phyloP scores from a whole-genome alignment of 2,329 filamentous ascomycete species.

The Hawksworthiomyces lignivorus region DNA sequence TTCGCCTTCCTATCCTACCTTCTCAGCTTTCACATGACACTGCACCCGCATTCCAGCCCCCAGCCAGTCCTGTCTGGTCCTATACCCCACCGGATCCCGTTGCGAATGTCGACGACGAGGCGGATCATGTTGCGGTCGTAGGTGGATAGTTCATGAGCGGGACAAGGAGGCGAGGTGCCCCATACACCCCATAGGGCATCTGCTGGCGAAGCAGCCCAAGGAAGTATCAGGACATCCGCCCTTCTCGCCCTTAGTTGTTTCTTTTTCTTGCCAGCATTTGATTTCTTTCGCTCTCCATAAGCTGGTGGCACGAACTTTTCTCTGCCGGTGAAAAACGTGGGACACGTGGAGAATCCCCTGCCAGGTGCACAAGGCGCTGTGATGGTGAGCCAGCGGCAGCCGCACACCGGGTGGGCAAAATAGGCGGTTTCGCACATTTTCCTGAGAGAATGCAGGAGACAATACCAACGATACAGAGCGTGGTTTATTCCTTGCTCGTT shows the following conservation, averaged over 20 bases:
- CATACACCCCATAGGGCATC: too few species aligned
- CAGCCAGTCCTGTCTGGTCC: slow-evolving; percentile 33
- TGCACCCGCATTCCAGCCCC: slow-evolving; percentile 30
- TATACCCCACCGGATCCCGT: slow-evolving; percentile 39
- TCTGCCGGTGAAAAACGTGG: slow-evolving; percentile 30
- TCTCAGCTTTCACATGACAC: slow-evolving; percentile 27
- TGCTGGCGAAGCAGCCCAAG: too few species aligned
- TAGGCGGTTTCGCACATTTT: slow-evolving; percentile 43
- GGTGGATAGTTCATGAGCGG: slow-evolving; percentile 30
- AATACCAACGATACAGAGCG: too few species aligned
- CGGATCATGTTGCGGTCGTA: slow-evolving; percentile 43
- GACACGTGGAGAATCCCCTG: slow-evolving; percentile 43
- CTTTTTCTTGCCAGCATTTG: too few species aligned
- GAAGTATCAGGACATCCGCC: too few species aligned
- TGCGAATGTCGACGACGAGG: slow-evolving; percentile 36
- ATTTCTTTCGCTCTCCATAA: background rate
- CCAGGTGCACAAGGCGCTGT: slow-evolving; percentile 38
- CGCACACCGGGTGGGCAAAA: slow-evolving; percentile 41
- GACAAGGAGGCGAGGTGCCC: slow-evolving; percentile 31
- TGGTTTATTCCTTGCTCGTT: background rate
- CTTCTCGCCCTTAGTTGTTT: too few species aligned
- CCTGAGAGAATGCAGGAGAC: too few species aligned
- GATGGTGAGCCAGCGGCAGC: slow-evolving; percentile 45
- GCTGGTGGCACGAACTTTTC: slow-evolving; percentile 27
- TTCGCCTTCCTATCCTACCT: too few species aligned